Conservation (phyloP, 306 rosid species). For the apple (Malus domestica) region ASM211411v1 NC_041792.1:30442407-30442906, state of each 20-base stretch:
- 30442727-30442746: slow-evolving; percentile 17
- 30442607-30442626: neutral
- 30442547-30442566: neutral
- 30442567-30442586: neutral
- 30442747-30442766: slow-evolving; percentile 35
- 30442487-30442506: slow-evolving; percentile 99
- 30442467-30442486: slow-evolving; percentile 98
- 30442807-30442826: slow-evolving; percentile 28
- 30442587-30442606: neutral
- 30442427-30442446: slow-evolving; percentile 65
- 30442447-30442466: slow-evolving; percentile 98
- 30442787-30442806: slow-evolving; percentile 34
- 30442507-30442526: slow-evolving; percentile 91
- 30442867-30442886: neutral
- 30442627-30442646: neutral
- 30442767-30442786: slow-evolving; percentile 40
- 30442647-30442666: neutral
- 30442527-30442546: slow-evolving; percentile 25
- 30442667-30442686: neutral
- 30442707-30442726: neutral
- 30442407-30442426: slow-evolving; percentile 27
- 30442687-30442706: neutral
- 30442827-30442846: slow-evolving; percentile 12
- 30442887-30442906: neutral
- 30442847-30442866: neutral